These are phyloP conservation scores for Paxillus involutus DNA, from an alignment of 768 basidiomycete species.

Conservation along the genomic window DNA sequence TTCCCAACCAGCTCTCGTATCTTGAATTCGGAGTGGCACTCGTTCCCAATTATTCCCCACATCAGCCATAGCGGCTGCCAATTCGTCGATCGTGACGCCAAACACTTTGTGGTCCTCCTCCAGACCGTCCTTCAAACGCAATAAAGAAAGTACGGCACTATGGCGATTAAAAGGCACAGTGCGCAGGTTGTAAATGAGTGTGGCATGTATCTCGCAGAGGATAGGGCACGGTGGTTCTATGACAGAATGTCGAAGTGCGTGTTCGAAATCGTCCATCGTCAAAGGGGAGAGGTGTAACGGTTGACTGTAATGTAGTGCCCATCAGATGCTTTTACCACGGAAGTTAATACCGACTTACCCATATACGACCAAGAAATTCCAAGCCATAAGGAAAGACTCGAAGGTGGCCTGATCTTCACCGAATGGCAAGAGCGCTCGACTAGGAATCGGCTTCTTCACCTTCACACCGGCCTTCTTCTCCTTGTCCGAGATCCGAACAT, in stretches of 20 bases:
- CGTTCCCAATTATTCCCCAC: slow-evolving; percentile 88
- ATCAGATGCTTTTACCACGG: not conserved
- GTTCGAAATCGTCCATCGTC: slow-evolving; percentile 91
- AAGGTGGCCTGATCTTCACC: slow-evolving; percentile 63
- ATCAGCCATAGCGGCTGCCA: slow-evolving; percentile 71
- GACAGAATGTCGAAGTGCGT: slow-evolving; percentile 75
- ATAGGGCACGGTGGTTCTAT: slow-evolving; percentile 71
- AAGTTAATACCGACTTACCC: slow-evolving; percentile 57
- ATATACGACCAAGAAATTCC: slow-evolving; percentile 94
- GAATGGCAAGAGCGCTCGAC: slow-evolving; percentile 64
- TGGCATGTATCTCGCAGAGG: slow-evolving; percentile 85
- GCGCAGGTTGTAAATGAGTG: slow-evolving; percentile 85
- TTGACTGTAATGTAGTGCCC: slow-evolving; percentile 50
- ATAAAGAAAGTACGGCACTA: slow-evolving; percentile 68
- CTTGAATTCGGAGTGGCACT: slow-evolving; percentile 66
- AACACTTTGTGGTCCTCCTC: slow-evolving; percentile 45
- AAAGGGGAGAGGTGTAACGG: slow-evolving; percentile 86
- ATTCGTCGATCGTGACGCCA: slow-evolving; percentile 61
- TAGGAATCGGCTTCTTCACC: slow-evolving; percentile 65
- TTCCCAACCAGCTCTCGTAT: slow-evolving; percentile 88
- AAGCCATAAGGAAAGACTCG: slow-evolving; percentile 85
- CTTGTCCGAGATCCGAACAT: slow-evolving; percentile 75
- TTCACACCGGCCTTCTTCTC: slow-evolving; percentile 80
- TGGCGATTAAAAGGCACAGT: slow-evolving; percentile 78
- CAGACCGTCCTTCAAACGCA: slow-evolving; percentile 39